Evolutionary conservation across 805 yeast genomes (phyloP).

Genomic region (Saturnispora hagleri): DNA sequence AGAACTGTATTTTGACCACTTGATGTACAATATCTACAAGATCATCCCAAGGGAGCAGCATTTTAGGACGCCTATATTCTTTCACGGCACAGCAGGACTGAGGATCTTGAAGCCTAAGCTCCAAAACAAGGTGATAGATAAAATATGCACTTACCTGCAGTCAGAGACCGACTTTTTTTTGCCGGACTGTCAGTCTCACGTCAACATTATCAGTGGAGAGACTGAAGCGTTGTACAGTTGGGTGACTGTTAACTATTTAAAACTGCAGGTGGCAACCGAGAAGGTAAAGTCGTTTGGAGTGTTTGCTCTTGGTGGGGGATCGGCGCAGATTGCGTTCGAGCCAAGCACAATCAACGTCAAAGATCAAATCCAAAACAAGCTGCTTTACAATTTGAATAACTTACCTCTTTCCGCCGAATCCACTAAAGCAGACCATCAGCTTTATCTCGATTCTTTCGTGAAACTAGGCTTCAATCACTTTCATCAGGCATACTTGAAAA

Average conservation of each 20-base stretch:
- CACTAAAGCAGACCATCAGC: constrained; percentile 21
- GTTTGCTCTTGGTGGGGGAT: constrained; percentile 57
- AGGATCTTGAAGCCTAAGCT: constrained; percentile 45
- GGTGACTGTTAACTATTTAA: constrained; percentile 51
- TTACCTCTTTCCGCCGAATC: constrained; percentile 26
- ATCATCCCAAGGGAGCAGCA: constrained; percentile 55
- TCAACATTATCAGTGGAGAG: constrained; percentile 55
- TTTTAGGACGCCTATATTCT: constrained; percentile 52
- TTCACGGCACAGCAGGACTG: constrained; percentile 68
- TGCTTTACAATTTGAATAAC: constrained; percentile 34
- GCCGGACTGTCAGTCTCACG: constrained; percentile 54
- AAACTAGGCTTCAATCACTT: constrained; percentile 58
- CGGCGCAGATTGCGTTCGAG: constrained; percentile 55
- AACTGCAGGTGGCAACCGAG: constrained; percentile 29
- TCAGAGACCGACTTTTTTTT: constrained; percentile 41
- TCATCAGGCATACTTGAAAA: constrained; percentile 35
- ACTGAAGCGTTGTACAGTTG: constrained; percentile 60
- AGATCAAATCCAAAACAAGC: constrained; percentile 30
- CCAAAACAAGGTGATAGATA: constrained; percentile 33
- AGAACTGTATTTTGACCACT: constrained; percentile 42
- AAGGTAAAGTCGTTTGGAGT: constrained; percentile 43
- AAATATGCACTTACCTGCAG: constrained; percentile 42
- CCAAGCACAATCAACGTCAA: constrained; percentile 37
- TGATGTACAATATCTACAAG: constrained; percentile 39
- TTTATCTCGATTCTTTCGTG: constrained; percentile 47